Evolutionary conservation across 208 protist genomes (phyloP).

Genomic region (Leishmania tarentolae): DNA sequence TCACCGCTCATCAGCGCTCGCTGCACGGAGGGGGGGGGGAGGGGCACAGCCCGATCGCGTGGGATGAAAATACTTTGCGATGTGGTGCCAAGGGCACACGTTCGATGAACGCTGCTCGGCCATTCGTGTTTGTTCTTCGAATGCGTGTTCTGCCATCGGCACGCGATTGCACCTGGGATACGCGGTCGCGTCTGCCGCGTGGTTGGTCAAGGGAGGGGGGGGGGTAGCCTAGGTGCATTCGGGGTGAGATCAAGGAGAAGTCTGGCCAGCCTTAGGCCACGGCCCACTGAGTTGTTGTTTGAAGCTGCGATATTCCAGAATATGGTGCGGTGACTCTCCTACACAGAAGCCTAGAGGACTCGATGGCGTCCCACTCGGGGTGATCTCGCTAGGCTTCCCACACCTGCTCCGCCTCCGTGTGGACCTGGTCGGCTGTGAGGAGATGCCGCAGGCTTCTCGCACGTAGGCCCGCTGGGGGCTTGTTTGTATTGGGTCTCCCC

Average conservation of each 20-base stretch:
- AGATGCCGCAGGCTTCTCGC: neutral
- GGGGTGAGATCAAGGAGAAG: neutral
- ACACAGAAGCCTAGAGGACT: neutral
- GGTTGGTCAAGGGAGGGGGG: neutral
- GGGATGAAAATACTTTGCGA: no score
- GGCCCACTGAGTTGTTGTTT: neutral
- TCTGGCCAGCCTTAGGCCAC: neutral
- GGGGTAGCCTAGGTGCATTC: neutral
- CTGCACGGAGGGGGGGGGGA: no score
- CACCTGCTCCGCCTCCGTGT: neutral
- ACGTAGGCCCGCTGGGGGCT: neutral
- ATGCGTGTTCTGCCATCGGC: no score
- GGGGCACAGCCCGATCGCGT: no score
- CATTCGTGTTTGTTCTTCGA: no score
- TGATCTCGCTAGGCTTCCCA: neutral
- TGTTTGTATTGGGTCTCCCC: neutral
- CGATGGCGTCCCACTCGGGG: neutral
- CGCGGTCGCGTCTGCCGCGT: neutral
- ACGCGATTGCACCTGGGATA: no score
- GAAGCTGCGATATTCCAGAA: neutral
- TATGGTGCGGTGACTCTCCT: neutral
- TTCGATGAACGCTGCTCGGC: no score
- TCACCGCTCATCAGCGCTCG: no score
- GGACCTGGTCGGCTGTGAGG: neutral
- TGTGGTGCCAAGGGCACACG: no score